A percentile compares a stretch with the other conserved stretches of the same genome.
Conservation (phyloP, 1,139 yeast species). For the Saccharomyces hybrid region DNA sequence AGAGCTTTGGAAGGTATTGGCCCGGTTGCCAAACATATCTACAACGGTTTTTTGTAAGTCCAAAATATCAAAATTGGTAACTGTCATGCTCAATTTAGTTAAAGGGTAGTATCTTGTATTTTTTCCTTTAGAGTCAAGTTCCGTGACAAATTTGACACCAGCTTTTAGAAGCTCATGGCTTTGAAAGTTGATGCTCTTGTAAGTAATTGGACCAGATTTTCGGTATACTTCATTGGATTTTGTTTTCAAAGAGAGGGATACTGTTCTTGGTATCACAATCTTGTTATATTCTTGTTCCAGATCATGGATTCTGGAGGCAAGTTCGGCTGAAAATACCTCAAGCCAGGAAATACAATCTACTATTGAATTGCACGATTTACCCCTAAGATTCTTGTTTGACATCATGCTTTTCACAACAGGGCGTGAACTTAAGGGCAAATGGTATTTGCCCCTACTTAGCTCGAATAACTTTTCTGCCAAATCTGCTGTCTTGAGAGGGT, state of each 20-base stretch:
- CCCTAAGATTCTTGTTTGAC: conserved; percentile 71
- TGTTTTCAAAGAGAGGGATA: conserved; percentile 36
- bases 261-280: conserved; percentile 46
- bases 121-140: conserved; percentile 34
- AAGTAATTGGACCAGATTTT: conserved; percentile 21
- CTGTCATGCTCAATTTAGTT: conserved; percentile 42
- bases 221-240: conserved; percentile 32
- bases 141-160: conserved; percentile 36
- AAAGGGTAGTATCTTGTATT: conserved; percentile 41
- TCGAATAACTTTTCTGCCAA: conserved; percentile 48
- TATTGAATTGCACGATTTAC: conserved; percentile 44
- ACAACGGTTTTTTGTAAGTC: conserved; percentile 42
- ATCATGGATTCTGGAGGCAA: conserved; percentile 62
- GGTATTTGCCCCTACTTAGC: conserved; percentile 57
- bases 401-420: conserved; percentile 78
- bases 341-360: conserved; percentile 73
- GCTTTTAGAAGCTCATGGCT: conserved; percentile 35
- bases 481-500: conserved; percentile 27
- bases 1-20: conserved; percentile 7
- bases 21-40: conserved; percentile 36
- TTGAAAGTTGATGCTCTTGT: conserved; percentile 13
- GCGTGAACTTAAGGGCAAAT: conserved; percentile 47
- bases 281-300: conserved; percentile 56
- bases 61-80: conserved; percentile 46
- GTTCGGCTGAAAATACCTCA: conserved; percentile 73